Percentiles rank a stretch among this genome's conserved stretches.
Evolutionary conservation across 768 basidiomycete genomes (phyloP).

Genomic region (Pleurotus tuoliensis): DNA sequence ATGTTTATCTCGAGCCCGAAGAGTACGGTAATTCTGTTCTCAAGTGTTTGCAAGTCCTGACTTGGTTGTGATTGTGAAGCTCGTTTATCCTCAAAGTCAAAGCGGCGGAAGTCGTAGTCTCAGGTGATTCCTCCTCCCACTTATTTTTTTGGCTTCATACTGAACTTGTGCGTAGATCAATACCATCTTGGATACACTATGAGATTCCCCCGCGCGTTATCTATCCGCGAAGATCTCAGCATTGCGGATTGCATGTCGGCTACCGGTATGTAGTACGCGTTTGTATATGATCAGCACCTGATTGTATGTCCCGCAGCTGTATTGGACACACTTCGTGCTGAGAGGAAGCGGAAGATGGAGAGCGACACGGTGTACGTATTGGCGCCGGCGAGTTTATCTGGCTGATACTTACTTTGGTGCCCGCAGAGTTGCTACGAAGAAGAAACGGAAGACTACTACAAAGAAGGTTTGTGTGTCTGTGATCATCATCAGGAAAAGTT

Average conservation of each 20-base stretch:
- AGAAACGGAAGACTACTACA: constrained; percentile 51
- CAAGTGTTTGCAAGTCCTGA: neutral
- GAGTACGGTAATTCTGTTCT: constrained; percentile 49
- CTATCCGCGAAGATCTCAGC: constrained; percentile 74
- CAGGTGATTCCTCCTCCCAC: constrained; percentile 41
- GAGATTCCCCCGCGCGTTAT: constrained; percentile 87
- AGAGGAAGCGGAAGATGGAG: constrained; percentile 75
- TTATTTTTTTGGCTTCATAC: constrained; percentile 1
- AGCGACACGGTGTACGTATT: constrained; percentile 44
- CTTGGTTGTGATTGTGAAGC: constrained; percentile 34
- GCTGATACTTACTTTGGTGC: neutral
- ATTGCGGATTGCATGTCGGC: constrained; percentile 72
- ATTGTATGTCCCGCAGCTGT: constrained; percentile 36
- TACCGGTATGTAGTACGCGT: constrained; percentile 37
- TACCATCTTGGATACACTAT: constrained; percentile 87
- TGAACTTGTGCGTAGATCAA: constrained; percentile 46
- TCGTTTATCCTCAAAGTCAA: constrained; percentile 94
- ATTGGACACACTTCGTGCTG: constrained; percentile 55
- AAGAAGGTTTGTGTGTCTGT: constrained; percentile 40
- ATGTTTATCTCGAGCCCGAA: constrained; percentile 85
- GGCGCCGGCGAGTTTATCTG: neutral
- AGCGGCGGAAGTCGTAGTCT: constrained; percentile 82
- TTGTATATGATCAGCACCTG: neutral
- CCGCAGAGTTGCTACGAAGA: constrained; percentile 36
- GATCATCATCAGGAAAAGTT: neutral